Percentiles rank a stretch among this genome's conserved stretches.
These are phyloP conservation scores for Neotropicomus parvogracilis DNA, from an alignment of 1,284 basidiomycete species.

Conservation along the genomic window DNA sequence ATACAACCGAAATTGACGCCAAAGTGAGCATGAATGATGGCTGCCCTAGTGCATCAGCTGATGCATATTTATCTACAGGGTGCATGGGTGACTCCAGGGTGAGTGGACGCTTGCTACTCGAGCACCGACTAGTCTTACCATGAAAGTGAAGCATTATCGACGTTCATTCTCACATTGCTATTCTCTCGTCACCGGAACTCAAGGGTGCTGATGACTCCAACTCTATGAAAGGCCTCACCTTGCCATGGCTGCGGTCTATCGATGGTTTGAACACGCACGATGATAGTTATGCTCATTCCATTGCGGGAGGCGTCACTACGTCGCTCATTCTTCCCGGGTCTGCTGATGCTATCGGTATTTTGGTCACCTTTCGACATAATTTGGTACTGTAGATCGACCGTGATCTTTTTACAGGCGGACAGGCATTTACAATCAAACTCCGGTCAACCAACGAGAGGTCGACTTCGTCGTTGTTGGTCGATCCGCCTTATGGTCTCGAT, in stretches of 20 bases:
- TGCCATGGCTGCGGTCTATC: conserved; percentile 37
- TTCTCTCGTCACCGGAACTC: conserved; percentile 45
- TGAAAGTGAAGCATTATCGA: conserved; percentile 41
- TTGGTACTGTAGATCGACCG: conserved; percentile 18
- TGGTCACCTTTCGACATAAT: not conserved
- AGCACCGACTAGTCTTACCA: not conserved
- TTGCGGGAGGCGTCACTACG: conserved; percentile 59
- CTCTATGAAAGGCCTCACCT: conserved; percentile 39
- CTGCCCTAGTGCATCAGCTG: not conserved
- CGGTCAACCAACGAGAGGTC: conserved; percentile 42
- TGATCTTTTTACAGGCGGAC: conserved; percentile 36
- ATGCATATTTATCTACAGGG: conserved; percentile 24
- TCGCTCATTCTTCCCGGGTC: conserved; percentile 63
- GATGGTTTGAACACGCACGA: conserved; percentile 33
- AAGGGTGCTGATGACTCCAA: conserved; percentile 40
- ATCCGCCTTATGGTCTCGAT: conserved; percentile 43
- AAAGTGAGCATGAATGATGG: conserved; percentile 17
- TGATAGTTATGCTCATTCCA: conserved; percentile 25
- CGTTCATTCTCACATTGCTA: conserved; percentile 63
- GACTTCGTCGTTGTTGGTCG: conserved; percentile 44
- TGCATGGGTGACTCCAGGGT: conserved; percentile 49
- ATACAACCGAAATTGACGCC: conserved; percentile 20
- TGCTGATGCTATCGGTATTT: conserved; percentile 50
- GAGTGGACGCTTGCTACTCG: conserved; percentile 2
- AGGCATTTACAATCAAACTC: conserved; percentile 51